These are phyloP conservation scores for Diplodia scrobiculata DNA, from an alignment of 2,329 filamentous ascomycete species.

Conservation along the genomic window DNA sequence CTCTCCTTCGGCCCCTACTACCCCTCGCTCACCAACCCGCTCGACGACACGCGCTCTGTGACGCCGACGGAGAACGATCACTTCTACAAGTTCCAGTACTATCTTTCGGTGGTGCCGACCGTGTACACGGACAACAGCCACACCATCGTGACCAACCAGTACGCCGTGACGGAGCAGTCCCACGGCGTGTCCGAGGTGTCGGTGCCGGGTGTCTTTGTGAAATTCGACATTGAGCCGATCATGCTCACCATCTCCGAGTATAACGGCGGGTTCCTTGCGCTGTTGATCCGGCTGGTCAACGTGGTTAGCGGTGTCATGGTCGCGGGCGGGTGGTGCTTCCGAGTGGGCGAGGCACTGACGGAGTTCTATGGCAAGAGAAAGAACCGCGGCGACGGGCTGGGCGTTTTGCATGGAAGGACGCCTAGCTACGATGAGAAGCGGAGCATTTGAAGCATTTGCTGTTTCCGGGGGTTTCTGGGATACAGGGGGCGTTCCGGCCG, in stretches of 20 bases:
- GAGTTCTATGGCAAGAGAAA: constrained; percentile 53
- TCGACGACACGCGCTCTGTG: constrained; percentile 82
- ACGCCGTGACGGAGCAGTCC: constrained; percentile 90
- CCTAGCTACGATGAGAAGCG: constrained; percentile 25
- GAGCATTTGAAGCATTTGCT: constrained; percentile 1
- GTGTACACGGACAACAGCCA: constrained; percentile 68
- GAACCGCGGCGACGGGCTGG: constrained; percentile 48
- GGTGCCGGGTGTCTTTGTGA: constrained; percentile 93
- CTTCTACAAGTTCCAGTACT: constrained; percentile 99
- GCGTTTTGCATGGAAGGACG: constrained; percentile 45
- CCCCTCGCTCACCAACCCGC: constrained; percentile 86
- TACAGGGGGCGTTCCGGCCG: constrained; percentile 17
- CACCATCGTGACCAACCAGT: constrained; percentile 91
- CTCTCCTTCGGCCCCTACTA: constrained; percentile 98
- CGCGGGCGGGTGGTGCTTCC: constrained; percentile 90
- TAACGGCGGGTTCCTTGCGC: constrained; percentile 70
- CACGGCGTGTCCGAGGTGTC: constrained; percentile 66
- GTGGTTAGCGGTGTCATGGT: constrained; percentile 88
- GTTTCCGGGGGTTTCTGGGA: constrained; percentile 1
- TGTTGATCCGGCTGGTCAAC: constrained; percentile 84
- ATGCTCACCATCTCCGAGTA: constrained; percentile 81
- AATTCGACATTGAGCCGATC: constrained; percentile 98
- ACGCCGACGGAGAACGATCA: constrained; percentile 59
- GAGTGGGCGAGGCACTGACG: constrained; percentile 73
- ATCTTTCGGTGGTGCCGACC: constrained; percentile 90